Base-by-base conservation (phyloP, 306 rosid genomes). In the Cucumis melo region DNA sequence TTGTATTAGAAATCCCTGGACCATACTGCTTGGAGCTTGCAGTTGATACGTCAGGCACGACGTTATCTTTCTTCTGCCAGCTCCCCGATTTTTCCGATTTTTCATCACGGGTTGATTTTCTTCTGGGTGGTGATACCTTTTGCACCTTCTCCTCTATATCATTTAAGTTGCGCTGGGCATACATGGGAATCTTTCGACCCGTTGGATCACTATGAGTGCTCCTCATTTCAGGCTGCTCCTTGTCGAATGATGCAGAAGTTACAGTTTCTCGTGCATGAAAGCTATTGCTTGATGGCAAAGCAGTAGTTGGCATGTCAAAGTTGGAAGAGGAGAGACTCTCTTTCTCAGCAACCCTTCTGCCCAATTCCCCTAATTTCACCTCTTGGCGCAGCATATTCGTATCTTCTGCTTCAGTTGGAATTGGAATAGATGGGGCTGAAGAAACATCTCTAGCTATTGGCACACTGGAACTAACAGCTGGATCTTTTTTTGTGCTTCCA, bases 401-500 rank as follows among this genome's bases (percentile, higher is more conserved):
- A 81, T 92, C 91, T 48, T 90, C 93, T 10, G 81, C 82, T 68
- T 73, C 85, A 71, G 80, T 71, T 75, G 89, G 79, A 71, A 83
- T 87, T 62, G 83, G 90, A 67, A 84, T 73, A 15, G 89, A 87
- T 20, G 89, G 83, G 50, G 84, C 79, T 32, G 95, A 80, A 76
- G 84, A 79, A 81, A 77, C 88, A 78, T 92, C 99, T 85, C 86
- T 94, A 80, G 76, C 84, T 21, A 41, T 56, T 73, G 83, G 84
- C 19, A 81, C 87, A 39, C 84, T 80, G 71, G 85, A 77, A 87
- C 78, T 87, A 44, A 76, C 81, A 59, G 89, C 79, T 83, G 83
- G 98, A 67, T 94, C 99, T 89, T 88, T 94, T 83, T 86, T 88
- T 58, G 93, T 74, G 85, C 91, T 94, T 70, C 95, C 97, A 83